Evolutionary conservation across 2,329 filamentous ascomycete genomes (phyloP).

Genomic region (Fusarium veterinarium): DNA sequence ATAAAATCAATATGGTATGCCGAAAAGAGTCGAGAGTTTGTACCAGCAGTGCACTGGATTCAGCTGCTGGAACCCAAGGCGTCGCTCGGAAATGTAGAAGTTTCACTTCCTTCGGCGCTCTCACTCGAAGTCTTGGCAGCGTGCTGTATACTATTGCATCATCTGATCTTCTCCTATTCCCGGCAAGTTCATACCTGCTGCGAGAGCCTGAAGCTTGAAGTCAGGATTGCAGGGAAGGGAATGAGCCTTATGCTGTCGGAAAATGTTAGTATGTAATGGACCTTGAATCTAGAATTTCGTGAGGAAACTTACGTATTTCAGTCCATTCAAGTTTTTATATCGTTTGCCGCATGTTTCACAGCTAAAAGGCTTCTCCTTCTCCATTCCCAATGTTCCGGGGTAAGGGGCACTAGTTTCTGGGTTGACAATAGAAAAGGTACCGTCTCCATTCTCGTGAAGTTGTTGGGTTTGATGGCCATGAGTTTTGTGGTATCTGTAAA

Average conservation of each 20-base stretch:
- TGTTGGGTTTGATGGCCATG: constrained; percentile 98
- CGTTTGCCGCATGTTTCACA: constrained; percentile 97
- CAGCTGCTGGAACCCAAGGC: neutral
- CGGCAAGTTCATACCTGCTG: constrained; percentile 57
- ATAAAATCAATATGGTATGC: constrained; percentile 27
- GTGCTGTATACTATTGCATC: constrained; percentile 45
- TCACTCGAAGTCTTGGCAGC: neutral
- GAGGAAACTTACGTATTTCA: constrained; percentile 82
- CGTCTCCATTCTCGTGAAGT: constrained; percentile 94
- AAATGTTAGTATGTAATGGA: constrained; percentile 47
- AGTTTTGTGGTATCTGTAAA: constrained; percentile 73
- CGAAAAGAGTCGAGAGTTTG: constrained; percentile 24
- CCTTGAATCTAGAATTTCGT: neutral
- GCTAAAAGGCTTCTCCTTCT: constrained; percentile 99
- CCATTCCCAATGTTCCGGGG: constrained; percentile 97
- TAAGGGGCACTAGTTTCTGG: constrained; percentile 94
- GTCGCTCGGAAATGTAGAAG: neutral
- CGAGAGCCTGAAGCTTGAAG: constrained; percentile 61
- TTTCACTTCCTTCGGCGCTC: neutral
- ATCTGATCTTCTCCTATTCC: constrained; percentile 60
- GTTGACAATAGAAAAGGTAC: constrained; percentile 98
- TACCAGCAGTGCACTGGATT: neutral
- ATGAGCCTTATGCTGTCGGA: constrained; percentile 75
- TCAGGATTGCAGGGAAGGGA: constrained; percentile 92
- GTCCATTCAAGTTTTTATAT: constrained; percentile 98